Evolutionary conservation across 495 filamentous ascomycete genomes (phyloP).

Genomic region (Hypoxylon rickii): DNA sequence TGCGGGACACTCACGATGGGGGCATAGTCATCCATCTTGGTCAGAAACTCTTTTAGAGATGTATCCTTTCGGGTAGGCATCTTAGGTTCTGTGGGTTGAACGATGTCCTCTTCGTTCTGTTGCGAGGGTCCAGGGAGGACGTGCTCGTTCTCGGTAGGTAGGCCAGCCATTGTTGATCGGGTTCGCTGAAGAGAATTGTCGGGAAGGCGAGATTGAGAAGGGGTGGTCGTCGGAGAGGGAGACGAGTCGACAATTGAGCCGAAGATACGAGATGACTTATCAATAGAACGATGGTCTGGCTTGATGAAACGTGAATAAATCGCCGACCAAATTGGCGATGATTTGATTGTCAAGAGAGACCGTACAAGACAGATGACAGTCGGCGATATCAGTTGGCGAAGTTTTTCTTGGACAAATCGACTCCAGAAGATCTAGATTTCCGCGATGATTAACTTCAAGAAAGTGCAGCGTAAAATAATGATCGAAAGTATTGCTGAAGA

Average conservation of each 20-base stretch:
- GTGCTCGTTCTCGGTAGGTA: slow-evolving; percentile 38
- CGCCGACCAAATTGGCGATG: no score
- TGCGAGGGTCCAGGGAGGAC: slow-evolving; percentile 27
- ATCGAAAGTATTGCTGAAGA: no score
- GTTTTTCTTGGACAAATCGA: no score
- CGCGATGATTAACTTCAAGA: no score
- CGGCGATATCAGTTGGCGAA: no score
- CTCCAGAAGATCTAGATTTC: no score
- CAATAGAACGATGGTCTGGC: no score
- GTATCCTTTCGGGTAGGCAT: slow-evolving; percentile 83
- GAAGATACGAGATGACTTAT: background rate
- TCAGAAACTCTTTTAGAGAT: slow-evolving; percentile 84
- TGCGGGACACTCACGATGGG: slow-evolving; percentile 74
- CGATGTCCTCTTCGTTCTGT: slow-evolving; percentile 26
- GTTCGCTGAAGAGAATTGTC: background rate
- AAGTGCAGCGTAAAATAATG: no score
- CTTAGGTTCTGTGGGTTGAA: slow-evolving; percentile 41
- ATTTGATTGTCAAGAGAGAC: no score
- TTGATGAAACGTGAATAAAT: no score
- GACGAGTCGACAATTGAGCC: background rate
- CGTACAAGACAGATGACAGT: no score
- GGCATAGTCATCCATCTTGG: slow-evolving; percentile 98
- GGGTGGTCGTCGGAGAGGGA: background rate
- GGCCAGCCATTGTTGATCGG: slow-evolving; percentile 23
- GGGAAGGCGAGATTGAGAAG: background rate